Percentiles rank a stretch among this genome's conserved stretches.
phyloP scores from a whole-genome alignment of 2,329 filamentous ascomycete species.

The Endocalyx cinctus region DNA sequence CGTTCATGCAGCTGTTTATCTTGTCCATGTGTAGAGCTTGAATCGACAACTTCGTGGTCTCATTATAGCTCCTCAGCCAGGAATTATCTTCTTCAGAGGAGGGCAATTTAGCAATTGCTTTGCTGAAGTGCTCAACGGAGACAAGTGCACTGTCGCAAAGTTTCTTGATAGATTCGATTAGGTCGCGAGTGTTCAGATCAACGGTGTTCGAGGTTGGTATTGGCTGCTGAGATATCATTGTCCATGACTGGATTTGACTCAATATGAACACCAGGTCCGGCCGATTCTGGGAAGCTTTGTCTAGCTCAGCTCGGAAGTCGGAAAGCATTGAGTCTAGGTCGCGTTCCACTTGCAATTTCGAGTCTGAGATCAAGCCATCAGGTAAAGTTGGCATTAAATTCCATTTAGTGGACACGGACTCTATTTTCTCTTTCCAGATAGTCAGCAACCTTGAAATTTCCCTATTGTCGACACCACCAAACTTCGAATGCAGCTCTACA shows the following conservation, averaged over 20 bases:
- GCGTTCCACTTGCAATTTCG: conserved; percentile 27
- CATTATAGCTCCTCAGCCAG: conserved; percentile 58
- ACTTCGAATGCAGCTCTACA: conserved; percentile 60
- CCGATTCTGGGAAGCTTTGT: conserved; percentile 37
- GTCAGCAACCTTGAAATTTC: conserved; percentile 40
- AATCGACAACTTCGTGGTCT: conserved; percentile 48
- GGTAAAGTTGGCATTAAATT: conserved; percentile 46
- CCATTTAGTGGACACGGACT: conserved; percentile 37
- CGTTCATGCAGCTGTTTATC: conserved; percentile 39
- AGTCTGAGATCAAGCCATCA: conserved; percentile 39
- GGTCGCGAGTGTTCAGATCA: conserved; percentile 30
- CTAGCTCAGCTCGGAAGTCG: conserved; percentile 37
- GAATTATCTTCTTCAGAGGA: conserved; percentile 54
- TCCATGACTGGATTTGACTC: conserved; percentile 63
- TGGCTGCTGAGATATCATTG: conserved; percentile 31
- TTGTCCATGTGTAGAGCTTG: conserved; percentile 55
- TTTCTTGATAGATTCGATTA: conserved; percentile 56
- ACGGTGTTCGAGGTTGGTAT: conserved; percentile 5
- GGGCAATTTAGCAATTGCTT: conserved; percentile 50
- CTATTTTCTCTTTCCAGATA: conserved; percentile 46
- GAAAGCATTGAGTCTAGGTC: conserved; percentile 33
- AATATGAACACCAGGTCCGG: conserved; percentile 62
- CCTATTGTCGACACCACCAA: conserved; percentile 50
- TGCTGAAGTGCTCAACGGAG: conserved; percentile 68
- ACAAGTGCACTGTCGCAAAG: conserved; percentile 75